Percentiles rank a stretch among this genome's conserved stretches.
Evolutionary conservation across 495 filamentous ascomycete genomes (phyloP).

Genomic region (Neurospora sp.): DNA sequence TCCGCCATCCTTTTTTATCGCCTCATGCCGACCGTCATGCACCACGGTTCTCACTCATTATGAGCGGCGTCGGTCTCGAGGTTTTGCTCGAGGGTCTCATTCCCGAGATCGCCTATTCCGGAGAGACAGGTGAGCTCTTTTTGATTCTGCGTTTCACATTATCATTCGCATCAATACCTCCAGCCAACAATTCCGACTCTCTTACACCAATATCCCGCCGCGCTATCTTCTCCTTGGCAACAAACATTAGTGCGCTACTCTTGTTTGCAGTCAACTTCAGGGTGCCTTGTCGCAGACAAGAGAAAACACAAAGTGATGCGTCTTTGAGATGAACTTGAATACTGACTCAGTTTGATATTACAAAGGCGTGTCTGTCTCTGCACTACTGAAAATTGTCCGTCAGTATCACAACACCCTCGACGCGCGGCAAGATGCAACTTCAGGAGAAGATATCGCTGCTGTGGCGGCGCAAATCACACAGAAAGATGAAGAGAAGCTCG

Average conservation of each 20-base stretch:
- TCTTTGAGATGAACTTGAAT: background rate
- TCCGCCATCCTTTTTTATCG: slow-evolving; percentile 2
- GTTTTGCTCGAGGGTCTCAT: slow-evolving; percentile 62
- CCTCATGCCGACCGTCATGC: background rate
- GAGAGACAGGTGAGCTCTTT: slow-evolving; percentile 54
- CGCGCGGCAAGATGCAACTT: slow-evolving; percentile 1
- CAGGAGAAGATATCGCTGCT: slow-evolving; percentile 1
- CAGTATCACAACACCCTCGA: slow-evolving; percentile 15
- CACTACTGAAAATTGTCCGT: slow-evolving; percentile 20
- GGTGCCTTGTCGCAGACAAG: background rate
- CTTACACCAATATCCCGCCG: background rate
- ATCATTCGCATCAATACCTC: background rate
- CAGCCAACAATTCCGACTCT: background rate
- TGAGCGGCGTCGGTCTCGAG: slow-evolving; percentile 54
- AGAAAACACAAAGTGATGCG: background rate
- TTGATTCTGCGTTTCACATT: background rate
- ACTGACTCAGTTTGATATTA: slow-evolving; percentile 4
- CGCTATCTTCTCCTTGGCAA: background rate
- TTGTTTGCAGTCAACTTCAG: background rate
- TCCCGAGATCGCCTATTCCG: slow-evolving; percentile 57
- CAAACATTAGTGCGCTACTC: background rate
- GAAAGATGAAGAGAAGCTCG: slow-evolving; percentile 8
- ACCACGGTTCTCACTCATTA: slow-evolving; percentile 21
- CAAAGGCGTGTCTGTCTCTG: slow-evolving; percentile 17
- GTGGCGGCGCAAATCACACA: background rate